Conservation (phyloP, 331 rosid species). For the Rosa hybrid region DNA sequence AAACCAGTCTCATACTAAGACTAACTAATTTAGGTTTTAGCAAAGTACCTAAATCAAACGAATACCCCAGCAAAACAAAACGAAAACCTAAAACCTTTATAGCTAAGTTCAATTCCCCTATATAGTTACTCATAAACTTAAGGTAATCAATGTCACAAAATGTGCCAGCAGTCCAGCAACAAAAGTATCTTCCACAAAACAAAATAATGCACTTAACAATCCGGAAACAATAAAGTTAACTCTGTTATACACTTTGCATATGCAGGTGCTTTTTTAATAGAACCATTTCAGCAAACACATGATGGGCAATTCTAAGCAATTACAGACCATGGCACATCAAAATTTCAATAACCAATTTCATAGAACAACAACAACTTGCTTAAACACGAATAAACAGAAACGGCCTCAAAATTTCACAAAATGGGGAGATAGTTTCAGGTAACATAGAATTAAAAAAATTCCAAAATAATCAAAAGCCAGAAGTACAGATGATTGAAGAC, state of each 20-base stretch:
- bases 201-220: not conserved
- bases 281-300: conserved; percentile 16
- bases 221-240: not conserved
- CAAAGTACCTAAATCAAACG: not conserved
- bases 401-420: not conserved
- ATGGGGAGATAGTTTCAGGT: not conserved
- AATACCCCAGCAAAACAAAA: not conserved
- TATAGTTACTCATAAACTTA: conserved; percentile 2
- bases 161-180: not conserved
- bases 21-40: not conserved
- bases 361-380: not conserved
- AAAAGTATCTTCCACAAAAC: not conserved
- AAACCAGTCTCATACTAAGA: not conserved
- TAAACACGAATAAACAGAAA: not conserved
- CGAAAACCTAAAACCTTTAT: not conserved
- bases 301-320: conserved; percentile 1
- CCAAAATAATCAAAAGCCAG: not conserved
- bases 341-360: not conserved
- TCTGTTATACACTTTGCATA: not conserved
- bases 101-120: not conserved
- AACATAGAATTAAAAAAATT: not conserved
- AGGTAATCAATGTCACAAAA: not conserved
- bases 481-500: not conserved
- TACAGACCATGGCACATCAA: not conserved
- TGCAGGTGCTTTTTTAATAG: not conserved